Base-by-base conservation (phyloP, 2,329 filamentous ascomycete genomes). In the Stemphylium lycopersici region DNA sequence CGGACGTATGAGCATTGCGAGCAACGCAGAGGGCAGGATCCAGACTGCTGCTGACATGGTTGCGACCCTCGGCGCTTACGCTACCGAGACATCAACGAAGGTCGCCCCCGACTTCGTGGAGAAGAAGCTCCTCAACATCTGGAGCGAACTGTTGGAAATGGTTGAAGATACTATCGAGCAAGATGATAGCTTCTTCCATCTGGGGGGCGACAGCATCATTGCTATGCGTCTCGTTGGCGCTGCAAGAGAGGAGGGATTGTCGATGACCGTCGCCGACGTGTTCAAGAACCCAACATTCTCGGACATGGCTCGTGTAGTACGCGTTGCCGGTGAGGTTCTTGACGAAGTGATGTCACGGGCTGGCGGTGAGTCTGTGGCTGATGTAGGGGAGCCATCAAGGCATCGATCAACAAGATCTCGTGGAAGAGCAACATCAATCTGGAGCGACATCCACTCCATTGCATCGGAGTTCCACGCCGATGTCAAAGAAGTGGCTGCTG, bases 191-290 rank as follows among this genome's bases (percentile, higher is more conserved):
- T 73, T 73, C 41, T 73, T 73, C 46, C 65, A 70, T 50, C 61
- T 72, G 8, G 70, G 70, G 31, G 70, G 70, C 11, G 69, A 73
- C 41, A 69, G 63, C 33, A 71, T 73, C 33, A 69, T 71, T 37
- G 71, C 71, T 6, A 73, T 73, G 71, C 64, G 68, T 42, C 58
- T 73, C 5, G 71, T 73, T 5, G 69, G 68, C 7, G 68, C 66
- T 18, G 70, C 70, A 20, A 63, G 71, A 11, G 70, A 72, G 40
- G 68, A 72, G 40, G 70, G 70, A 4, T 32, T 72, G 20, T 68
- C 67, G 3, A 70, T 73, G 66, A 73, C 69, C 0, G 71, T 73
- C 3, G 71, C 71, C 8, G 70, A 73, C 49, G 66, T 73, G 16
- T 72, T 73, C 59, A 69, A 68, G 41, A 71, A 72, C 39, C 69